Evolutionary conservation across 306 rosid species (phyloP).

Genomic region (Datisca glomerata): DNA sequence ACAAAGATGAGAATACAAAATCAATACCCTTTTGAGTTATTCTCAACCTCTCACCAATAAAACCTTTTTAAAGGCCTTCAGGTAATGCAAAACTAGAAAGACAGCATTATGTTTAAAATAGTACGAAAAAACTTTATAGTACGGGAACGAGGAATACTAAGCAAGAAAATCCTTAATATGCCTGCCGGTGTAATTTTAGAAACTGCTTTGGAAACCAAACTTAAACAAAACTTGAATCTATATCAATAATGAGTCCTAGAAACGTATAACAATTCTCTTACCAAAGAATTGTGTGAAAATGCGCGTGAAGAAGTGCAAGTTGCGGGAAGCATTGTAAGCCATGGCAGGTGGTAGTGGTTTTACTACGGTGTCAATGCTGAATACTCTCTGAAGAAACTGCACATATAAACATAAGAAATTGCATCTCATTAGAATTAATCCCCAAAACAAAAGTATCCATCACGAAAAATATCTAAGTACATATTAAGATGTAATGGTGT

Average conservation of each 20-base stretch:
- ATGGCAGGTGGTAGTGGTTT: conserved; percentile 88
- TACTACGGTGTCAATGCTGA: conserved; percentile 80
- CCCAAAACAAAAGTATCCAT: not conserved
- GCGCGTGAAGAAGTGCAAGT: conserved; percentile 91
- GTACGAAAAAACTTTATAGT: not conserved
- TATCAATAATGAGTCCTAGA: too few relatives aligned
- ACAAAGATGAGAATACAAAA: too few relatives aligned
- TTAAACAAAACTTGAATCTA: too few relatives aligned
- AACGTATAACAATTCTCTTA: conserved; percentile 27
- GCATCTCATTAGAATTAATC: conserved; percentile 1
- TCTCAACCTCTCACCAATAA: too few relatives aligned
- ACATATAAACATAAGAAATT: conserved; percentile 6
- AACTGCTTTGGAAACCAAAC: not conserved
- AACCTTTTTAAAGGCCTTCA: too few relatives aligned
- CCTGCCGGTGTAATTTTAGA: not conserved
- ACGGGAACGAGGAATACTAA: not conserved
- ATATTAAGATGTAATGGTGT: too few relatives aligned
- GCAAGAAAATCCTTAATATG: not conserved
- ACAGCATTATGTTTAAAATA: not conserved
- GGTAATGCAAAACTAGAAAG: too few relatives aligned
- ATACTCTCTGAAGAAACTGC: conserved; percentile 93
- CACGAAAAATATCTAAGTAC: not conserved
- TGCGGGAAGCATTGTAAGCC: conserved; percentile 79
- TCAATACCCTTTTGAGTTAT: too few relatives aligned
- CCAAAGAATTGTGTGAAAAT: conserved; percentile 96